Conservation (phyloP, 345 rosid species). For the Rhodamnia rubescens region DNA sequence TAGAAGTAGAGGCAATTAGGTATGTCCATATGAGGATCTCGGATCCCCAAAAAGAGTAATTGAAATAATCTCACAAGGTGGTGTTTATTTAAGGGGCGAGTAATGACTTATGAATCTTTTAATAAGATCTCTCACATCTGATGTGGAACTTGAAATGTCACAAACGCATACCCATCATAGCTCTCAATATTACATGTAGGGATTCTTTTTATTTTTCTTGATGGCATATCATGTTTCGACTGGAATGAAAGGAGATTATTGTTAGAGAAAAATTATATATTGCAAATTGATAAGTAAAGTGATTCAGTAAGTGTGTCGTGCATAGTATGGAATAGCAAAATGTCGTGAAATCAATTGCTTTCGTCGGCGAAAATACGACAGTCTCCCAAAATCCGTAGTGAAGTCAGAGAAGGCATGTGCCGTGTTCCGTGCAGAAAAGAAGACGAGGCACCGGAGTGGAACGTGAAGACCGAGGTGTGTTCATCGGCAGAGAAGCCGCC, state of each 20-base stretch:
- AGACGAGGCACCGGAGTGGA: background rate
- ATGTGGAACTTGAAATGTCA: too few relatives aligned
- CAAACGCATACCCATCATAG: accelerated
- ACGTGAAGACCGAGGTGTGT: background rate
- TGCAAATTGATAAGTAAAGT: background rate
- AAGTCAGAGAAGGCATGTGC: background rate
- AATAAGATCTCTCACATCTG: background rate
- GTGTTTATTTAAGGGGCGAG: accelerated
- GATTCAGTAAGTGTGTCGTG: background rate
- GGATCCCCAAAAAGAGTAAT: background rate
- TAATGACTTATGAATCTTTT: background rate
- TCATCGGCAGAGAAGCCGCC: background rate
- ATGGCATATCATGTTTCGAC: background rate
- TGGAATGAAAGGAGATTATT: accelerated
- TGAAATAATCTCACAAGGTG: background rate
- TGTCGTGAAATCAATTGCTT: background rate
- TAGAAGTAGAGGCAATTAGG: too few relatives aligned
- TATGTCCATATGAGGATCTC: too few relatives aligned
- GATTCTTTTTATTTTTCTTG: too few relatives aligned
- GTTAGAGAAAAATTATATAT: background rate
- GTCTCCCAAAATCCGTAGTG: background rate
- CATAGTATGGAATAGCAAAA: accelerated
- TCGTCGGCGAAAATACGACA: background rate
- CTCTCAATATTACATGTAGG: too few relatives aligned
- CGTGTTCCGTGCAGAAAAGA: background rate